phyloP scores from a whole-genome alignment of 2,329 filamentous ascomycete genomes.

The Penicillium sp. region DNA sequence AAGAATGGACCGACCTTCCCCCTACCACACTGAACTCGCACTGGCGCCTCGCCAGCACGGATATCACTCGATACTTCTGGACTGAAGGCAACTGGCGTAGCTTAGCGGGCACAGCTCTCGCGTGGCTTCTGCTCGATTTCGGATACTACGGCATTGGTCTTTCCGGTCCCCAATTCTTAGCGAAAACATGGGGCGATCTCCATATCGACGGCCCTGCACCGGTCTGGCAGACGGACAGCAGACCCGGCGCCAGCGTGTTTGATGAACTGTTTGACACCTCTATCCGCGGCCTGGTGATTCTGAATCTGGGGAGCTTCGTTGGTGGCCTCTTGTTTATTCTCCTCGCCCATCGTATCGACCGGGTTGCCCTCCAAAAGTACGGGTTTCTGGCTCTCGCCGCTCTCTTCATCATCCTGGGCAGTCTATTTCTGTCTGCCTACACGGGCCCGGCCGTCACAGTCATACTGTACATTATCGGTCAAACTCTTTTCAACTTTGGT shows the following conservation, averaged over 20 bases:
- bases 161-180: slow-evolving; percentile 38
- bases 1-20: slow-evolving; percentile 22
- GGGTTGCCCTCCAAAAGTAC: slow-evolving; percentile 40
- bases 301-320: slow-evolving; percentile 39
- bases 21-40: slow-evolving; percentile 38
- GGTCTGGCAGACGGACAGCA: slow-evolving; percentile 32
- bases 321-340: slow-evolving; percentile 39
- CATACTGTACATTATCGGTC: slow-evolving; percentile 41
- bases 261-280: slow-evolving; percentile 37
- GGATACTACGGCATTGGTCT: slow-evolving; percentile 53
- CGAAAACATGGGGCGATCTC: slow-evolving; percentile 37
- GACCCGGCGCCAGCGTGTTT: slow-evolving; percentile 39
- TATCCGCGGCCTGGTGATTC: slow-evolving; percentile 34
- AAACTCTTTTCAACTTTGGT: slow-evolving; percentile 46
- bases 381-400: slow-evolving; percentile 40
- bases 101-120: slow-evolving; percentile 42
- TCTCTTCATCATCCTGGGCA: slow-evolving; percentile 41
- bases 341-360: slow-evolving; percentile 36
- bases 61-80: slow-evolving; percentile 40
- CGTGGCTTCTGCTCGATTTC: slow-evolving; percentile 54
- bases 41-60: slow-evolving; percentile 34
- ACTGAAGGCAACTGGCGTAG: slow-evolving; percentile 40
- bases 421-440: slow-evolving; percentile 38
- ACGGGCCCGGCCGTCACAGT: slow-evolving; percentile 34
- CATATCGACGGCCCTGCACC: slow-evolving; percentile 25